Base-by-base conservation (phyloP, 345 rosid genomes). In the Eucalyptus erythrocorys region DNA sequence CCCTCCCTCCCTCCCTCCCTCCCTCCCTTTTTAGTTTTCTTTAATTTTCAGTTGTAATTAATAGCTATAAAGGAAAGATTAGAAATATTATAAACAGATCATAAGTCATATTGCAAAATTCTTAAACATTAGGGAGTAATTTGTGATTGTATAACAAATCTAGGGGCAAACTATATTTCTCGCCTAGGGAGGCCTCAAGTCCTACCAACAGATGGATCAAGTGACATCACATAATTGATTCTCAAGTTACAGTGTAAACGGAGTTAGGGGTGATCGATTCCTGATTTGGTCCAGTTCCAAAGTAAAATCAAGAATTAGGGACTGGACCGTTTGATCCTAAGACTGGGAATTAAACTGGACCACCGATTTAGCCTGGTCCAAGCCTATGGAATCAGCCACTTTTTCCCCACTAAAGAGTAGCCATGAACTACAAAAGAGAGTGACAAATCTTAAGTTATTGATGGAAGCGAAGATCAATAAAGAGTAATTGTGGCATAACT, bases 351-450 rank as follows among this genome's bases (percentile, higher is more conserved):
- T 24, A 24, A 21, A 55, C 1, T 21, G 3, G 59, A 55, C 5
- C 1, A 0, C 11, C 1, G 0, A 24, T 22, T 55, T 0, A 3
- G 10, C 7, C 3, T 24, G 0, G 1, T 24, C 61, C 27, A 22
- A 22, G 11, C 27, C 27, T 22, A 55, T 55, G 12, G 27, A 55
- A 55, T 24, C 0, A 4, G 1, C 61, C 61, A 24, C 61, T 55
- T 55, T 55, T 55, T 24, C 4, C 61, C 5, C 61, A 24, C 13
- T 55, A 55, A 55, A 55, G 6, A 55, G 11, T 55, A 24, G 6
- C 2, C 61, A 22, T 4, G 30, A 8, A 55, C 27, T 22, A 55
- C 61, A 21, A 55, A 26, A 53, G 8, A 17, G 26, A 53, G 59
- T 53, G 5, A 21, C 24, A 19, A 19, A 19, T 51, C 26, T 51